Base-by-base conservation (phyloP, 78 protist genomes). In the Dictyostelium firmibasis region DNA sequence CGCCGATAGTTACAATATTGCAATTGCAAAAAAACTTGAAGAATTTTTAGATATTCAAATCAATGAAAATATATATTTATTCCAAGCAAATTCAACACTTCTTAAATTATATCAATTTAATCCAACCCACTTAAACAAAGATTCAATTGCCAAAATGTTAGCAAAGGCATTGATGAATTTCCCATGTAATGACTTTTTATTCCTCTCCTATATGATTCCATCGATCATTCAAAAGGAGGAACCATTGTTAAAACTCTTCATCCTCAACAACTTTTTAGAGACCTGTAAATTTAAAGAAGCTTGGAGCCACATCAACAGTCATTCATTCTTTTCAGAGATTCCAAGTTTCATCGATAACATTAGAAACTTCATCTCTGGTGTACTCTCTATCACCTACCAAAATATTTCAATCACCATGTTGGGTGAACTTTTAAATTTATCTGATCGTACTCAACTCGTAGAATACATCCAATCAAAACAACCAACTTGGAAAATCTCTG, bases 131-230 rank as follows among this genome's bases (percentile, higher is more conserved):
- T 74, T 92, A 74, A 92, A 92, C 85, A 92, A 92, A 27, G 96
- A 92, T 35, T 29, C 69, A 10, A 85, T 92, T 20, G 85, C 96
- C 0, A 92, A 92, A 43, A 85, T 92, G 87, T 81, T 92, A 16
- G 96, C 91, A 23, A 82, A 85, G 41, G 74, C 96, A 16, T 36
- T 92, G 27, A 92, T 92, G 96, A 92, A 92, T 38, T 81, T 92
- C 57, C 96, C 96, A 69, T 70, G 91, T 33, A 92, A 92, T 38
- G 96, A 92, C 60, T 85, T 92, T 33, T 50, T 85, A 35, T 83
- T 92, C 87, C 64, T 92, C 27, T 85, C 91, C 43, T 92, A 92
- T 57, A 84, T 92, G 87, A 84, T 92, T 76, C 96, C 96, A 81
- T 78, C 82, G 14, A 76, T 84, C 82, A 78, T 87, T 81, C 93